These are phyloP conservation scores for Xenoacremonium recifei DNA, from an alignment of 2,329 filamentous ascomycete species.

Conservation along the genomic window DNA sequence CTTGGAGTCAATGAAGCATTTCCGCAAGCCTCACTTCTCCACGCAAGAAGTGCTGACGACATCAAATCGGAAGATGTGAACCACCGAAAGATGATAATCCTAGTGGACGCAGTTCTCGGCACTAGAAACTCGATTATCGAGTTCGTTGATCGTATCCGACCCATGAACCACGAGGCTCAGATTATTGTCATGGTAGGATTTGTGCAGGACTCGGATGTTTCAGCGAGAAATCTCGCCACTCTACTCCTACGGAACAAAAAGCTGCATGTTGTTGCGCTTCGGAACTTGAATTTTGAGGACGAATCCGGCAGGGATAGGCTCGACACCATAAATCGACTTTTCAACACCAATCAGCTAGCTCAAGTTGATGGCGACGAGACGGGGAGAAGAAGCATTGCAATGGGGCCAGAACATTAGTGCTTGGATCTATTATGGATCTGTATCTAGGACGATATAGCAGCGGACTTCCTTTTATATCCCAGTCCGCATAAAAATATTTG, in stretches of 20 bases:
- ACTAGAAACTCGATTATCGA: slow-evolving; percentile 22
- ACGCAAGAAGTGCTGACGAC: slow-evolving; percentile 39
- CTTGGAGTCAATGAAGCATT: slow-evolving; percentile 54
- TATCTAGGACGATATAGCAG: too few relatives aligned
- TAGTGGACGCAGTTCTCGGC: slow-evolving; percentile 63
- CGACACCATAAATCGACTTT: slow-evolving; percentile 59
- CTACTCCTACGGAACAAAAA: slow-evolving; percentile 14
- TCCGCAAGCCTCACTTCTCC: slow-evolving; percentile 49
- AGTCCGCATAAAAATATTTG: slow-evolving; percentile 49
- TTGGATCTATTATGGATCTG: too few relatives aligned
- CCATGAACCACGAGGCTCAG: slow-evolving; percentile 33
- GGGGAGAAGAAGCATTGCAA: too few relatives aligned
- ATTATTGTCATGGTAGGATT: slow-evolving; percentile 57
- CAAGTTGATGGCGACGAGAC: too few relatives aligned
- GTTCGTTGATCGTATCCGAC: slow-evolving; percentile 33
- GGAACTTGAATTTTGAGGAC: slow-evolving; percentile 55
- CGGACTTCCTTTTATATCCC: too few relatives aligned
- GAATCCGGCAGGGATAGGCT: slow-evolving; percentile 50
- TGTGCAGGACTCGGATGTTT: slow-evolving; percentile 40
- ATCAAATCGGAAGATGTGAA: slow-evolving; percentile 41
- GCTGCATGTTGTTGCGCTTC: slow-evolving; percentile 49
- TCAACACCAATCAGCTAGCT: too few relatives aligned
- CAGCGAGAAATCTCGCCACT: slow-evolving; percentile 9
- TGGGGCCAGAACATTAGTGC: too few relatives aligned
- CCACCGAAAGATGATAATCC: slow-evolving; percentile 39